Base-by-base conservation (phyloP, 768 basidiomycete genomes). In the Hirschioporus abietinus region DNA sequence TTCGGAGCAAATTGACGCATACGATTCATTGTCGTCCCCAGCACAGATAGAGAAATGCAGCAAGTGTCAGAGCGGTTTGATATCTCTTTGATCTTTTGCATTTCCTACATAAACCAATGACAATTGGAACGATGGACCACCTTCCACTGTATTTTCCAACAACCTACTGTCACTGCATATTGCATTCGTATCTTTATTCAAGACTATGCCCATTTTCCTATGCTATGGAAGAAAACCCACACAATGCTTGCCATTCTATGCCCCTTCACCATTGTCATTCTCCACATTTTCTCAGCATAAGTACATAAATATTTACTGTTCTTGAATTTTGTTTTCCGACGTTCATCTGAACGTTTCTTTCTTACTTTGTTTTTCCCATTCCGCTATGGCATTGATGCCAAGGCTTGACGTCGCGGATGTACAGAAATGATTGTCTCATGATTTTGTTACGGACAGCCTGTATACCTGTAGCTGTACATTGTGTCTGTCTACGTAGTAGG, bases 281-380 rank as follows among this genome's bases (percentile, higher is more conserved):
- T 78, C 35, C 75, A 75, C 72, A 78, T 83, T 78, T 83, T 78
- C 83, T 90, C 80, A 88, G 91, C 42, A 52, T 52, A 52, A 12
- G 12, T 52, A 20, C 42, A 20, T 52, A 52, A 52, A 52, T 52
- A 52, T 52, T 52, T 52, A 20, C 42, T 15, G 1, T 52, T 52
- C 42, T 52, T 52, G 12, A 52, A 52, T 52, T 52, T 52, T 52
- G 15, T 20, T 52, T 52, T 52, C 30, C 30, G 42, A 6, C 42
- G 42, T 52, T 52, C 42, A 66, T 90, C 88, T 74, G 75, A 83
- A 76, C 82, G 83, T 79, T 91, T 91, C 79, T 93, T 91, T 79
- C 92, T 93, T 42, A 84, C 86, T 73, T 81, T 86, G 76, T 82
- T 84, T 82, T 93, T 94, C 80, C 96, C 95, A 68, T 90, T 90